Evolutionary conservation across 805 yeast genomes (phyloP).

Genomic region (Candida vartiovaarae): DNA sequence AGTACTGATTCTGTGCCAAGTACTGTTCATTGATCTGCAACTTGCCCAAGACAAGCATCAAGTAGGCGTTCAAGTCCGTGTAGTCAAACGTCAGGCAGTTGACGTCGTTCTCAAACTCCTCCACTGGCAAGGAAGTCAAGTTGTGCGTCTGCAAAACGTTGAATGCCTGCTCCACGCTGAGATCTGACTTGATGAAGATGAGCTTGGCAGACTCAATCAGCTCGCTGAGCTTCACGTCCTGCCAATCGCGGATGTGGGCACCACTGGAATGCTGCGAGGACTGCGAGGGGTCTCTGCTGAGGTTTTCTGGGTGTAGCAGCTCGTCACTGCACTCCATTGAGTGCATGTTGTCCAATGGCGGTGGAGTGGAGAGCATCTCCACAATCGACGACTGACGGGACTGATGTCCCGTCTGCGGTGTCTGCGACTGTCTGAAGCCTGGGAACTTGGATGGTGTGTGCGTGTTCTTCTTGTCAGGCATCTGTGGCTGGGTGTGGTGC

Average conservation of each 20-base stretch:
- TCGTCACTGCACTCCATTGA: background rate
- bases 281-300: conserved; percentile 22
- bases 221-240: conserved; percentile 60
- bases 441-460: conserved; percentile 27
- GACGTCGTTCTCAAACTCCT: conserved; percentile 44
- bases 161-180: conserved; percentile 84
- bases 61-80: conserved; percentile 81
- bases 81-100: conserved; percentile 86
- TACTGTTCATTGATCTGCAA: conserved; percentile 31
- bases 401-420: conserved; percentile 5
- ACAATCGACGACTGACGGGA: conserved; percentile 59
- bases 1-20: conserved; percentile 20
- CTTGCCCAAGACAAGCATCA: conserved; percentile 78
- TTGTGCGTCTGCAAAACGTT: conserved; percentile 65
- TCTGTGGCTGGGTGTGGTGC: background rate
- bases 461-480: background rate
- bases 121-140: conserved; percentile 83
- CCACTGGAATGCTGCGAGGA: conserved; percentile 47
- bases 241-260: conserved; percentile 56
- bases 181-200: conserved; percentile 55
- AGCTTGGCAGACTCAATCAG: conserved; percentile 75
- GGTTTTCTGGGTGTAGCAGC: background rate
- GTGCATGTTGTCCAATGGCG: conserved; percentile 38
- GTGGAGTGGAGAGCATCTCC: conserved; percentile 70
- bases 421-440: background rate